Evolutionary conservation across 1,139 yeast species (phyloP).

Genomic region (Sugiyamaella castrensis): DNA sequence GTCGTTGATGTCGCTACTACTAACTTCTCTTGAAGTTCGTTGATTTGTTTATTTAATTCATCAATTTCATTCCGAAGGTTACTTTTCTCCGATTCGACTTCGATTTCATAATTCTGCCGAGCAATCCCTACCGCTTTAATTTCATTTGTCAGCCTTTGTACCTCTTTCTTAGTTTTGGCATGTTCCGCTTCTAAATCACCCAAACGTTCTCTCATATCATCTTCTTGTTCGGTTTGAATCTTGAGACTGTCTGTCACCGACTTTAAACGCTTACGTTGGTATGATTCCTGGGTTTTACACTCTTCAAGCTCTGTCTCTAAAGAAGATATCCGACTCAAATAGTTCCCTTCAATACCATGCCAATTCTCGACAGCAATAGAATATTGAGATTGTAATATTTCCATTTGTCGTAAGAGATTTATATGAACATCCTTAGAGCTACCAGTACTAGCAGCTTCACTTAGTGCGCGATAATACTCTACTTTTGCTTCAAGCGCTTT

Average conservation of each 20-base stretch:
- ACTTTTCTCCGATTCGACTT: constrained; percentile 21
- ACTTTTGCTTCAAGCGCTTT: constrained; percentile 41
- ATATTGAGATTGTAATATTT: constrained; percentile 62
- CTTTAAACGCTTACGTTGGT: constrained; percentile 28
- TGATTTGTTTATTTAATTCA: constrained; percentile 1
- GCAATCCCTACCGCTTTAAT: background rate
- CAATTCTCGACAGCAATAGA: constrained; percentile 64
- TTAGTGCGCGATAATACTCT: constrained; percentile 43
- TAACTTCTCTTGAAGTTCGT: constrained; percentile 10
- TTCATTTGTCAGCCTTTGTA: background rate
- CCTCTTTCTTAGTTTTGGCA: background rate
- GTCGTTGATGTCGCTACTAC: constrained; percentile 14
- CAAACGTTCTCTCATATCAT: constrained; percentile 23
- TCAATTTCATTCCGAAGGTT: constrained; percentile 19
- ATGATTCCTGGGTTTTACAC: constrained; percentile 25
- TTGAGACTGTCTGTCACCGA: constrained; percentile 22
- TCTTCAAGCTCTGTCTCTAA: constrained; percentile 44
- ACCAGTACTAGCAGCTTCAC: constrained; percentile 39
- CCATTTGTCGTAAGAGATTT: constrained; percentile 43
- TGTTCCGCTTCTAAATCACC: constrained; percentile 20
- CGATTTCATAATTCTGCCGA: background rate
- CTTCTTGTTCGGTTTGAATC: constrained; percentile 27
- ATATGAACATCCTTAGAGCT: constrained; percentile 38
- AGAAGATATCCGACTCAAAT: constrained; percentile 47
- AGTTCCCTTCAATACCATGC: constrained; percentile 57